A percentile compares a stretch with the other conserved stretches of the same genome.
Conservation (phyloP, 2,329 filamentous ascomycete genomes). For the Apiospora phragmitis region DNA sequence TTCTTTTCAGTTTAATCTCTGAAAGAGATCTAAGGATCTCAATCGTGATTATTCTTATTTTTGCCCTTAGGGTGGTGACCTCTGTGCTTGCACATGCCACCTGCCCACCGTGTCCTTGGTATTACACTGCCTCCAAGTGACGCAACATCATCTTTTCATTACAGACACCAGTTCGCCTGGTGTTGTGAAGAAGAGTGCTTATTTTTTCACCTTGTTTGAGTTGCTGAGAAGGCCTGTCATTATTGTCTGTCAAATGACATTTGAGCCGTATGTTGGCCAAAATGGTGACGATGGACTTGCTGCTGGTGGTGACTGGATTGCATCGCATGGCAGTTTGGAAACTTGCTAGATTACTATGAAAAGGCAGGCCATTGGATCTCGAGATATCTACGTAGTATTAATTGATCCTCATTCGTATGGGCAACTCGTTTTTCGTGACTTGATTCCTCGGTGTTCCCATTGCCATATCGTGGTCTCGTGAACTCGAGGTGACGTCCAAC, state of each 20-base stretch:
- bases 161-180: constrained; percentile 50
- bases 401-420: background rate
- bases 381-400: background rate
- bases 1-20: constrained; percentile 98
- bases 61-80: constrained; percentile 56
- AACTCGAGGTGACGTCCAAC: background rate
- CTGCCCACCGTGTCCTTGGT: constrained; percentile 70
- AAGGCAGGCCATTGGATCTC: background rate
- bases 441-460: background rate
- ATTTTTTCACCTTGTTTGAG: background rate
- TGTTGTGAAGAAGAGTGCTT: constrained; percentile 55
- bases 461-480: background rate
- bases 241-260: accelerated
- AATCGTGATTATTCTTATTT: constrained; percentile 84
- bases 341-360: background rate
- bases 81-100: constrained; percentile 73
- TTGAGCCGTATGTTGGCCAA: background rate
- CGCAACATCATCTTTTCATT: constrained; percentile 66
- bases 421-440: background rate
- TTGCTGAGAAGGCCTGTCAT: background rate
- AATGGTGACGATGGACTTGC: background rate
- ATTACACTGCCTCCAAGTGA: constrained; percentile 74
- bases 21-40: constrained; percentile 73
- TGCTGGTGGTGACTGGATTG: background rate
- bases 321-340: background rate